Percentiles rank a stretch among this genome's conserved stretches.
These are phyloP conservation scores for Hordeum marinum DNA, from an alignment of 176 grass and related monocot genomes.

Conservation along the genomic window DNA sequence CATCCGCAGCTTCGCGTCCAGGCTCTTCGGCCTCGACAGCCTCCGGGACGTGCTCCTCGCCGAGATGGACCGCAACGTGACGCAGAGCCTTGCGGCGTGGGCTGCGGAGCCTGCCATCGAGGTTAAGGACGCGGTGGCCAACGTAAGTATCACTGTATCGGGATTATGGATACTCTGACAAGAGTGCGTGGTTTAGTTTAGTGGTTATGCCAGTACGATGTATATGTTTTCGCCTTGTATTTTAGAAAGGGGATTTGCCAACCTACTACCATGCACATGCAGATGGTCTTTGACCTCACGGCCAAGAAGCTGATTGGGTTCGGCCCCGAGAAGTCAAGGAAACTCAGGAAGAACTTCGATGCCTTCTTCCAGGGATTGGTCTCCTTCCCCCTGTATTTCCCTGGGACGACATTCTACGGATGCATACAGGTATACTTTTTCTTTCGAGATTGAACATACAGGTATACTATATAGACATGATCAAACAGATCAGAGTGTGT, in stretches of 20 bases:
- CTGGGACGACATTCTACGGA: not conserved
- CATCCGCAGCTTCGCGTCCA: not conserved
- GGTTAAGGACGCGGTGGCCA: not conserved
- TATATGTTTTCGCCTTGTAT: too few species aligned
- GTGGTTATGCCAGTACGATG: too few species aligned
- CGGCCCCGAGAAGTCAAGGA: not conserved
- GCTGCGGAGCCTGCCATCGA: not conserved
- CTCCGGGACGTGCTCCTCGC: not conserved
- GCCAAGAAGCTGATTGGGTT: constrained; percentile 16
- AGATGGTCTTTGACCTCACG: constrained; percentile 11
- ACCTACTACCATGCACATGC: not conserved
- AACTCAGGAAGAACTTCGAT: not conserved
- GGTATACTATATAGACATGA: not conserved
- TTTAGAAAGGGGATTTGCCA: not conserved
- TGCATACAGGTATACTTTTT: constrained; percentile 16
- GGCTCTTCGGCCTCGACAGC: constrained; percentile 6
- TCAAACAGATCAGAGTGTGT: too few species aligned
- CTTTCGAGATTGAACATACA: too few species aligned
- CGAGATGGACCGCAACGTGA: not conserved
- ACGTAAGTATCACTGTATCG: not conserved
- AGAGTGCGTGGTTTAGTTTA: not conserved
- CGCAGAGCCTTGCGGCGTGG: not conserved
- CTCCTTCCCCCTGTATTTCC: constrained; percentile 2
- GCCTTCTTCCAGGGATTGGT: constrained; percentile 4
- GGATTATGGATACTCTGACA: not conserved